Percentiles rank a stretch among this genome's conserved stretches.
These are phyloP conservation scores for Flaveria linearis DNA, from an alignment of 129 eudicot species.

Conservation along the genomic window DNA sequence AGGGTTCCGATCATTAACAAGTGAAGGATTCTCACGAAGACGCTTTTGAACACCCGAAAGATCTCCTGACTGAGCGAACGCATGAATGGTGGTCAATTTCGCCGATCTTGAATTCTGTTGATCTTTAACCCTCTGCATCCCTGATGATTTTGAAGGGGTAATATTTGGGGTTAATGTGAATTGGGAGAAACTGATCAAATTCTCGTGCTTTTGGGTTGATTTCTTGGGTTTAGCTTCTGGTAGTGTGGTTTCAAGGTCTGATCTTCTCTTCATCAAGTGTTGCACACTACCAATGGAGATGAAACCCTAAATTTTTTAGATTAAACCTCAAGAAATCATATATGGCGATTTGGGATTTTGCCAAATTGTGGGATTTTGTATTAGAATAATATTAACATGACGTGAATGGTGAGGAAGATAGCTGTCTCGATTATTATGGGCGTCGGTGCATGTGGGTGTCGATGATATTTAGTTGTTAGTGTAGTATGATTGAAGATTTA, in stretches of 20 bases:
- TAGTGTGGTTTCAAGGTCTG: conserved; percentile 24
- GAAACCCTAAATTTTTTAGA: conserved; percentile 11
- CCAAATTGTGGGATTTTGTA: not conserved
- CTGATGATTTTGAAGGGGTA: not conserved
- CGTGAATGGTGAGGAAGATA: conserved; percentile 33
- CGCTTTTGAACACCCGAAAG: conserved; percentile 56
- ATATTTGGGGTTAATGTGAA: conserved; percentile 19
- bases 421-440: conserved; percentile 30
- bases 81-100: conserved; percentile 74
- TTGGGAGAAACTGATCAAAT: conserved; percentile 23
- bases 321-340: conserved; percentile 23
- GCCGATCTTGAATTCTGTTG: conserved; percentile 62
- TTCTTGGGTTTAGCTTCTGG: conserved; percentile 11
- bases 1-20: conserved; percentile 89
- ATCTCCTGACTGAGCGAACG: conserved; percentile 82
- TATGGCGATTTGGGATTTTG: conserved; percentile 1
- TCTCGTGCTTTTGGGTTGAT: conserved; percentile 8
- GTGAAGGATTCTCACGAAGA: conserved; percentile 70
- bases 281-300: conserved; percentile 16
- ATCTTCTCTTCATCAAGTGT: conserved; percentile 12
- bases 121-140: conserved; percentile 59
- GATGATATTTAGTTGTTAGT: not conserved
- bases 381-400: not conserved
- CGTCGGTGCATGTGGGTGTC: conserved; percentile 30
- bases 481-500: not conserved